Base-by-base conservation (phyloP, 1,284 basidiomycete genomes). In the Chondrostereum purpureum region DNA sequence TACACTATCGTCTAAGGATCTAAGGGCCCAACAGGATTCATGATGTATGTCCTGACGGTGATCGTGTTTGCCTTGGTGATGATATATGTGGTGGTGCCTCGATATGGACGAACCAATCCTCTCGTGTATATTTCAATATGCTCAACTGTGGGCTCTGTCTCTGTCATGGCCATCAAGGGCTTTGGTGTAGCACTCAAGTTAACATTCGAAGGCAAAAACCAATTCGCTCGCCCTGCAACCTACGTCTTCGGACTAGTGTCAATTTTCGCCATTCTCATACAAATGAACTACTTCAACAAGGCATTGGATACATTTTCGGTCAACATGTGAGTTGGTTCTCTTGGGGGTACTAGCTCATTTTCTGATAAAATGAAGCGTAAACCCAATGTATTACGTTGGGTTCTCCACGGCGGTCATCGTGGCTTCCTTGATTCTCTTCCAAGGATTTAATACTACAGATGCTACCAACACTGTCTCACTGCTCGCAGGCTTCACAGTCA, bases 271-370 rank as follows among this genome's bases (percentile, higher is more conserved):
- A 98, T 99, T 58, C 61, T 96, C 43, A 80, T 96, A 1, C 94
- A 97, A 68, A 94, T 96, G 90, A 95, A 97, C 69, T 99, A 96
- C 72, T 97, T 98, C 70, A 99, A 98, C 75, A 97, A 97, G 63
- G 96, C 95, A 0, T 76, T 99, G 44, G 95, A 98, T 61, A 91
- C 86, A 1, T 99, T 98, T 66, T 93, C 92, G 3, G 98, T 95
- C 37, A 99, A 98, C 61, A 91, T 98, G 90, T 93, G 74, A 56
- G 92, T 77, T 14, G 42, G 27, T 10, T 20, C 21, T 17, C 22
- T 20, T 39, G 27, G 8, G 8, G 8, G 10, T 21, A 31, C 20
- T 16, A 16, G n/a, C n/a, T 31, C 10, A 23, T n/a, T 43, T 14
- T 43, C 14, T 41, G 39, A 50, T 55, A 50, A 59, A 16, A 16